Evolutionary conservation across 768 basidiomycete species (phyloP).

Genomic region (Lentinula boryana): DNA sequence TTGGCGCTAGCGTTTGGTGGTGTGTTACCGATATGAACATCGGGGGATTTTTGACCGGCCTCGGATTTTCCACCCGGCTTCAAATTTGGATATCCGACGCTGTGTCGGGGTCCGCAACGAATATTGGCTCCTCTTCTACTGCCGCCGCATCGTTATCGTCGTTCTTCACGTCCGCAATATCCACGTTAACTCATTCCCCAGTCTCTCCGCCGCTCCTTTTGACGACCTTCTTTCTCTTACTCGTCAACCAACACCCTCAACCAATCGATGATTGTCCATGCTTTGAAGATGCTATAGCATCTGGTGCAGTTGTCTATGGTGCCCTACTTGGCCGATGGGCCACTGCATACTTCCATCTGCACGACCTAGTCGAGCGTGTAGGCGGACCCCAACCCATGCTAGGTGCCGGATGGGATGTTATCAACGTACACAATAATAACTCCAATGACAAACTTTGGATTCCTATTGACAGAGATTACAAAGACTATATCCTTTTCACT

Average conservation of each 20-base stretch:
- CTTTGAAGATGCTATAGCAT: slow-evolving; percentile 95
- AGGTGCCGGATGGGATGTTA: slow-evolving; percentile 41
- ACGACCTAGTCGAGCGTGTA: slow-evolving; percentile 20
- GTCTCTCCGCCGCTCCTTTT: slow-evolving; percentile 40
- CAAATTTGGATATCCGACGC: slow-evolving; percentile 31
- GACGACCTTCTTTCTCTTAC: slow-evolving; percentile 57
- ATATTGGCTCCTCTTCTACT: background rate
- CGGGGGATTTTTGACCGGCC: slow-evolving; percentile 22
- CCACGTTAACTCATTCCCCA: slow-evolving; percentile 20
- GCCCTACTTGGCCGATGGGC: slow-evolving; percentile 64
- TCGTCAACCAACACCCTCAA: slow-evolving; percentile 88
- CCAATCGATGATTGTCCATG: slow-evolving; percentile 97
- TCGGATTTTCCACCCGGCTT: slow-evolving; percentile 13
- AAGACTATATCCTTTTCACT: slow-evolving; percentile 40
- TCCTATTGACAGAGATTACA: background rate
- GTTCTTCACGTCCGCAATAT: background rate
- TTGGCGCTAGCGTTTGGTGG: slow-evolving; percentile 73
- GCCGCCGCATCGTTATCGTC: background rate
- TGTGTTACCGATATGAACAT: slow-evolving; percentile 25
- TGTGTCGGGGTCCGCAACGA: background rate
- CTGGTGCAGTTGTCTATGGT: slow-evolving; percentile 83
- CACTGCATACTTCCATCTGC: slow-evolving; percentile 17
- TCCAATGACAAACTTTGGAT: background rate
- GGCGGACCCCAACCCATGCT: slow-evolving; percentile 46
- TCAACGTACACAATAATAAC: slow-evolving; percentile 12